phyloP scores from a whole-genome alignment of 2,329 filamentous ascomycete species.

The Fusarium praegraminearum region DNA sequence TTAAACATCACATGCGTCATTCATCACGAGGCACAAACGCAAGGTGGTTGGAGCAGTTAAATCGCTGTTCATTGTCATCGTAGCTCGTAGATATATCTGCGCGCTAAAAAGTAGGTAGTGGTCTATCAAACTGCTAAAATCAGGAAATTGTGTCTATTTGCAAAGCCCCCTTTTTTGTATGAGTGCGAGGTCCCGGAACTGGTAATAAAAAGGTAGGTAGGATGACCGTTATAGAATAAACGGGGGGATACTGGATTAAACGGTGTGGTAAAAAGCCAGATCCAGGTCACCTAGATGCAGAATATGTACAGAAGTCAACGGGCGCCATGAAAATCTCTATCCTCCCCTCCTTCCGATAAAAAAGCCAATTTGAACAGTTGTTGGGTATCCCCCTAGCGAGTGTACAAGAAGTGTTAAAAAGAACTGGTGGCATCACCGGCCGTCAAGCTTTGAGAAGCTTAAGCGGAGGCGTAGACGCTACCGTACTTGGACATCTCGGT shows the following conservation, averaged over 20 bases:
- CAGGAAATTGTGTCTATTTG: slow-evolving; percentile 38
- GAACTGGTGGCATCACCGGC: slow-evolving; percentile 9
- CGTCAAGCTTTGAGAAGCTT: slow-evolving; percentile 26
- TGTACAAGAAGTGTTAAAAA: slow-evolving; percentile 55
- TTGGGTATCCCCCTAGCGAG: slow-evolving; percentile 53
- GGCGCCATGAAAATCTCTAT: slow-evolving; percentile 44
- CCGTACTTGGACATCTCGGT: slow-evolving; percentile 61
- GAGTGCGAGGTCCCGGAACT: slow-evolving; percentile 23
- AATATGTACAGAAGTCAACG: slow-evolving; percentile 51
- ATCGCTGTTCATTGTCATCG: slow-evolving; percentile 42
- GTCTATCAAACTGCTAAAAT: slow-evolving; percentile 36
- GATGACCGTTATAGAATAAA: slow-evolving; percentile 11
- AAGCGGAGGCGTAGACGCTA: slow-evolving; percentile 61
- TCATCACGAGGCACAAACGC: background rate
- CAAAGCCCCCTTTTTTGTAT: slow-evolving; percentile 20
- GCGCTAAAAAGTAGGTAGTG: slow-evolving; percentile 22
- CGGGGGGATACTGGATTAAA: slow-evolving; percentile 4
- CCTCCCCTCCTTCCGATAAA: slow-evolving; percentile 36
- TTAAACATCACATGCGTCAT: background rate
- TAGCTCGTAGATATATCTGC: slow-evolving; percentile 45
- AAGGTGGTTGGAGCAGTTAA: slow-evolving; percentile 23
- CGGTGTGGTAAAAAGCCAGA: slow-evolving; percentile 2
- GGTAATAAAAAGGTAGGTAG: slow-evolving; percentile 27
- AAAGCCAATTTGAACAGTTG: slow-evolving; percentile 46
- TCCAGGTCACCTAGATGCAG: slow-evolving; percentile 38